phyloP scores from a whole-genome alignment of 179 eudicot species.

The Beta macrorhiza region DNA sequence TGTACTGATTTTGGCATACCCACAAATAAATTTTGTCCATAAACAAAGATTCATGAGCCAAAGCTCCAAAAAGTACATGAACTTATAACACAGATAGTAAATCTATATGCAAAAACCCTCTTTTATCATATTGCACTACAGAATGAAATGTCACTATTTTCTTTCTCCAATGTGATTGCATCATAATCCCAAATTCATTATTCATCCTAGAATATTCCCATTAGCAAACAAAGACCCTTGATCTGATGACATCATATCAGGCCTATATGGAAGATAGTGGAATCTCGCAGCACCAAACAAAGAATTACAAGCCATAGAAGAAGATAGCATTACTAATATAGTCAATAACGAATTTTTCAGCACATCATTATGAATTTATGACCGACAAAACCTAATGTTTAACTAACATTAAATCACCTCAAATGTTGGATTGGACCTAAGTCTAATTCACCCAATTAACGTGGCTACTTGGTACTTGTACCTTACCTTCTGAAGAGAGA shows the following conservation, averaged over 20 bases:
- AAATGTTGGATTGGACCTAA: neutral
- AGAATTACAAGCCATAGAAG: neutral
- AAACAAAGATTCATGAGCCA: slow-evolving; percentile 9
- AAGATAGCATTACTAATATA: neutral
- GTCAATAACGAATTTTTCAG: neutral
- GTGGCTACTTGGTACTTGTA: slow-evolving; percentile 2
- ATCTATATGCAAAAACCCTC: slow-evolving; percentile 1
- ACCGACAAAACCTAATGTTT: neutral
- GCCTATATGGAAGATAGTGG: slow-evolving; percentile 9
- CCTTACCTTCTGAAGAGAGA: neutral
- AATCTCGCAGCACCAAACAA: slow-evolving; percentile 13
- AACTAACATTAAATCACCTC: neutral
- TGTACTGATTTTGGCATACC: slow-evolving; percentile 18
- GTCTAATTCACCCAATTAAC: slow-evolving; percentile 8
- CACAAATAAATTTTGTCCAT: slow-evolving; percentile 11
- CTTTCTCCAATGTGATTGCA: slow-evolving; percentile 13
- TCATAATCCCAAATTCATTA: slow-evolving; percentile 19
- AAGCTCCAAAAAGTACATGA: slow-evolving; percentile 18
- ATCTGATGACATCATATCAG: slow-evolving; percentile 16
- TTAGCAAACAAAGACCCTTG: slow-evolving; percentile 7
- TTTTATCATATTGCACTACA: neutral
- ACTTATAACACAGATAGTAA: neutral
- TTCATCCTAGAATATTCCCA: slow-evolving; percentile 28
- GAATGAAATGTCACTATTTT: slow-evolving; percentile 28
- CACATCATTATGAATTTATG: neutral